These are phyloP conservation scores for Alternaria ethzedia DNA, from an alignment of 2,329 filamentous ascomycete species.

Conservation along the genomic window DNA sequence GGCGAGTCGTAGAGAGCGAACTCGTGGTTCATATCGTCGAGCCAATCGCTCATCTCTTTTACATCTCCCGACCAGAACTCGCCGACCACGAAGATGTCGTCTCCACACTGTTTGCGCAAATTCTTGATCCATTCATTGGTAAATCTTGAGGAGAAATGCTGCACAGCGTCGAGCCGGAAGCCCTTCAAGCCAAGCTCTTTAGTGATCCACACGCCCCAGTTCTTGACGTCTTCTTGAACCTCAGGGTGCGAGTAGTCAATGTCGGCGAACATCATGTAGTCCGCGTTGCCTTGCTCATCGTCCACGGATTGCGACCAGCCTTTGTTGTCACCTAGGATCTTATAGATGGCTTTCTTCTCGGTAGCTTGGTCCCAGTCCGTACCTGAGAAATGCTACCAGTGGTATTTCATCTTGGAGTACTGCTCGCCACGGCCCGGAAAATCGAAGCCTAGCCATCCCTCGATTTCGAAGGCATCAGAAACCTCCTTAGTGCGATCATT, in stretches of 20 bases:
- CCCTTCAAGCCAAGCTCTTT: slow-evolving; percentile 66
- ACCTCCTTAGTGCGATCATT: slow-evolving; percentile 63
- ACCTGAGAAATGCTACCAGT: slow-evolving; percentile 71
- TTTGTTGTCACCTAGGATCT: slow-evolving; percentile 68
- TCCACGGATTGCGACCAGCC: slow-evolving; percentile 69
- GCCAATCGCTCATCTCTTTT: slow-evolving; percentile 62
- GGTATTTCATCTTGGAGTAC: slow-evolving; percentile 69
- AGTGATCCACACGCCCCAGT: slow-evolving; percentile 73
- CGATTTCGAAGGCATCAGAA: slow-evolving; percentile 65
- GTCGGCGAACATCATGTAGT: slow-evolving; percentile 76
- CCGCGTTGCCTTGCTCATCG: slow-evolving; percentile 68
- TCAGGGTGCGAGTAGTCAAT: slow-evolving; percentile 67
- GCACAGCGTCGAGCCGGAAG: slow-evolving; percentile 74
- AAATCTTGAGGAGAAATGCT: slow-evolving; percentile 74
- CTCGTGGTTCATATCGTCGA: slow-evolving; percentile 62
- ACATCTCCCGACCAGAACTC: slow-evolving; percentile 72
- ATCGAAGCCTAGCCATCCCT: slow-evolving; percentile 71
- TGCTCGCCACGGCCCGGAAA: slow-evolving; percentile 66
- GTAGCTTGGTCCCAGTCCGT: slow-evolving; percentile 69
- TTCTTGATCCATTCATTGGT: slow-evolving; percentile 67
- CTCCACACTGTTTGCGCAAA: slow-evolving; percentile 57
- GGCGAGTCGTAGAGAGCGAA: slow-evolving; percentile 70
- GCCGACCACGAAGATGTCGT: slow-evolving; percentile 68
- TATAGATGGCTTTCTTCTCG: slow-evolving; percentile 68
- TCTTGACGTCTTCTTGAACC: slow-evolving; percentile 66